Conservation (phyloP, 2,329 filamentous ascomycete species). For the Aspergillus sp. region DNA sequence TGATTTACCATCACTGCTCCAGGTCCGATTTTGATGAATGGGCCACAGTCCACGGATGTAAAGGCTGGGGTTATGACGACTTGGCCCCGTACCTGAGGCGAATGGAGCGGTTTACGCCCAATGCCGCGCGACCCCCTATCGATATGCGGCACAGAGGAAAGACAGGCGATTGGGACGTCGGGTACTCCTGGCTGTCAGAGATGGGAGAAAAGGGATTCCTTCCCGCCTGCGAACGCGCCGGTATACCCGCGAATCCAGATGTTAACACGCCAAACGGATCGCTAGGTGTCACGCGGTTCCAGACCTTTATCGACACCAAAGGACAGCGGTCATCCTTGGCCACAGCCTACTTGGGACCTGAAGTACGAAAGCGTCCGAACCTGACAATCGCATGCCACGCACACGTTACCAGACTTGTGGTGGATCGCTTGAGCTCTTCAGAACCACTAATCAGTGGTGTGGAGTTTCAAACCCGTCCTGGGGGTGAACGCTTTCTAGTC, state of each 20-base stretch:
- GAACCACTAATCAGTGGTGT: constrained; percentile 11
- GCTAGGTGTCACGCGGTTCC: constrained; percentile 15
- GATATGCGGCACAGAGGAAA: constrained; percentile 10
- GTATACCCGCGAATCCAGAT: constrained; percentile 10
- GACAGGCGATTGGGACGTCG: constrained; percentile 9
- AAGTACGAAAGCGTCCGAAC: constrained; percentile 14
- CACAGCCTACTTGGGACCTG: constrained; percentile 14
- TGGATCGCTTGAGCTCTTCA: constrained; percentile 10
- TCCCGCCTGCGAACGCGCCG: constrained; percentile 10
- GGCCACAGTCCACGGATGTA: constrained; percentile 12
- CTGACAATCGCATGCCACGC: constrained; percentile 17
- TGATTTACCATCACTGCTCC: constrained; percentile 21
- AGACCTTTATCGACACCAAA: constrained; percentile 18
- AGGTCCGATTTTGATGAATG: constrained; percentile 18
- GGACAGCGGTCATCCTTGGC: constrained; percentile 18
- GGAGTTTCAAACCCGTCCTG: constrained; percentile 12
- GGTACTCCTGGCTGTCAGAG: constrained; percentile 16
- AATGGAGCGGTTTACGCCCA: constrained; percentile 18
- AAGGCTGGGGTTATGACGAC: constrained; percentile 43
- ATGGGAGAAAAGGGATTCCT: constrained; percentile 17
- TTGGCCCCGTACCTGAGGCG: constrained; percentile 48
- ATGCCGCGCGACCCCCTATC: constrained; percentile 12
- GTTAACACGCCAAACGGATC: constrained; percentile 11
- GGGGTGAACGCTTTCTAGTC: constrained; percentile 12
- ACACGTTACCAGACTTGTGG: constrained; percentile 21